Evolutionary conservation across 805 yeast genomes (phyloP), one percentile per base, ranked within the genome.

Genomic region (Starmerella khaoyaiensis): DNA sequence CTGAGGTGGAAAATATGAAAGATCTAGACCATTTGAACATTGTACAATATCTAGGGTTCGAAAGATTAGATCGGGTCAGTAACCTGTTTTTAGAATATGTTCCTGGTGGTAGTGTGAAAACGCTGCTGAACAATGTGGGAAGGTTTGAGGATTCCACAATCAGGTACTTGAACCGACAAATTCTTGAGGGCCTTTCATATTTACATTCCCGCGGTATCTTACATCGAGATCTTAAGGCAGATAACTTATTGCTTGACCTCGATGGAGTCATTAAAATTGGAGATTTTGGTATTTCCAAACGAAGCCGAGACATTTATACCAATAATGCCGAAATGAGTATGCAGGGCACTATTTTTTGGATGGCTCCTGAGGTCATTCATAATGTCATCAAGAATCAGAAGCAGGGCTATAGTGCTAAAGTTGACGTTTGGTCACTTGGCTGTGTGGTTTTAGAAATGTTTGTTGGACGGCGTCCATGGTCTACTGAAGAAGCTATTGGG

Each of bases 311-410:
- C 54, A 81, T 87, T 18, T 87, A 90, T 56, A 76, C 80, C 21
- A 84, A 90, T 56, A 76, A 82, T 50, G 83, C 94, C 4, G 95
- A 83, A 38, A 81, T 86, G 94, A 86, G 96, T 10, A 83, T 82
- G 93, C 94, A 93, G 59, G 99, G 99, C 18, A 86, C 98, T 0
- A 83, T 93, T 1, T 90, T 86, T 57, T 90, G 98, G 98, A 90
- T 90, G 98, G 99, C 99, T 1, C 99, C 99, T 0, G 99, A 90
- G 55, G 94, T 93, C 46, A 84, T 90, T 35, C 87, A 84, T 55
- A 83, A 82, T 41, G 74, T 74, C 16, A 75, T 72, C 3, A 77
- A 74, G 45, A 72, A 73, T 48, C 70, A 70, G 48, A 76, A 76
- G 46, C 90, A 79, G 55, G 98, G 98, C 0, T 90, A 90, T 56